Percentiles rank a stretch among this genome's conserved stretches.
Conservation (phyloP, 495 filamentous ascomycete species). For the Saxophila tyrrhenica region DNA sequence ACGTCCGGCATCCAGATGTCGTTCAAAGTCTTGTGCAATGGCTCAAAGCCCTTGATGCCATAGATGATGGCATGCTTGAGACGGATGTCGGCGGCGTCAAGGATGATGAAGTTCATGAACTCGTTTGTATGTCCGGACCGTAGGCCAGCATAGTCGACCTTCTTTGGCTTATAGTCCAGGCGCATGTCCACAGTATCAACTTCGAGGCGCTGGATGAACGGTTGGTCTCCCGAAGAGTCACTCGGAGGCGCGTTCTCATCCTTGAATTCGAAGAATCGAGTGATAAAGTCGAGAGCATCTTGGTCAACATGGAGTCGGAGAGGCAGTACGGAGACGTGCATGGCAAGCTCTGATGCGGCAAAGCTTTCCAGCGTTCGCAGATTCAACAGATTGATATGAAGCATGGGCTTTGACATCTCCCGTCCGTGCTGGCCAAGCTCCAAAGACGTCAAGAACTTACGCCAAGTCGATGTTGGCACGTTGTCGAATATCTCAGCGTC, state of each 20-base stretch:
- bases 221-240: constrained; percentile 35
- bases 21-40: constrained; percentile 75
- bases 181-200: constrained; percentile 70
- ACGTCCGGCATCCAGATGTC: constrained; percentile 97
- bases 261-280: constrained; percentile 94
- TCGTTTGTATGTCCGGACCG: constrained; percentile 97
- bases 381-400: constrained; percentile 77
- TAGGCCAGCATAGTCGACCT: constrained; percentile 85
- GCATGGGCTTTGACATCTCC: constrained; percentile 75
- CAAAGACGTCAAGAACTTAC: constrained; percentile 92
- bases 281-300: constrained; percentile 94
- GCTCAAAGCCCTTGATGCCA: constrained; percentile 80
- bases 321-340: constrained; percentile 70
- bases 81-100: constrained; percentile 79
- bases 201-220: constrained; percentile 84
- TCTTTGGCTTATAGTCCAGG: constrained; percentile 95
- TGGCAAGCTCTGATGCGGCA: constrained; percentile 78
- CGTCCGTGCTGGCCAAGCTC: constrained; percentile 64
- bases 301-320: constrained; percentile 93
- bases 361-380: constrained; percentile 74
- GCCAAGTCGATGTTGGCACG: constrained; percentile 92
- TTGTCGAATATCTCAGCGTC: constrained; percentile 91
- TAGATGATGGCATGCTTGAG: constrained; percentile 85
- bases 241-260: constrained; percentile 49
- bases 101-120: constrained; percentile 96